These are phyloP conservation scores for Zalaria obscura DNA, from an alignment of 2,329 filamentous ascomycete genomes.

Conservation along the genomic window DNA sequence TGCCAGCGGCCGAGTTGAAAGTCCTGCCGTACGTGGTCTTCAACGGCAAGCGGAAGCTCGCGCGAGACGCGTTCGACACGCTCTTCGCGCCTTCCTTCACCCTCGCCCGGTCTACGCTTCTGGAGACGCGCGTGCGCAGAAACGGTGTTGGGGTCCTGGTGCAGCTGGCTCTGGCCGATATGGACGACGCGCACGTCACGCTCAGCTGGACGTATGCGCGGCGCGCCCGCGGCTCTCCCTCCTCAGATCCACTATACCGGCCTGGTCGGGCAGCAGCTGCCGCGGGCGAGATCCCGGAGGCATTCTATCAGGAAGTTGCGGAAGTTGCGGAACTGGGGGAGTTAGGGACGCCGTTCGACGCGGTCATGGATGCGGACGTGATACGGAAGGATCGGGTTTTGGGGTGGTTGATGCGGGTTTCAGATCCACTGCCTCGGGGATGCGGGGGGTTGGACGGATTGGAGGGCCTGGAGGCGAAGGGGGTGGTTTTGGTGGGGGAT, in stretches of 20 bases:
- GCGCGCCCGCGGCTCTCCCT: constrained; percentile 9
- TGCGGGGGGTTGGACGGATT: constrained; percentile 7
- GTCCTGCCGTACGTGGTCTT: constrained; percentile 24
- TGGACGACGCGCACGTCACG: constrained; percentile 11
- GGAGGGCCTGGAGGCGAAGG: constrained; percentile 10
- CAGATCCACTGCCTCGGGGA: constrained; percentile 5
- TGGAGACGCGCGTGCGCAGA: constrained; percentile 12
- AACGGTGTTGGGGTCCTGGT: constrained; percentile 11
- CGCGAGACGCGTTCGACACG: constrained; percentile 6
- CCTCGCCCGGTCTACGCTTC: constrained; percentile 10
- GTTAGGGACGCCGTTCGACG: constrained; percentile 17
- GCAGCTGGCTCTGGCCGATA: constrained; percentile 19
- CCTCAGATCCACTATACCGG: constrained; percentile 18
- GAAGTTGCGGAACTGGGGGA: constrained; percentile 10
- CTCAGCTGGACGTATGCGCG: constrained; percentile 28
- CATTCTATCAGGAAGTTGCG: constrained; percentile 20
- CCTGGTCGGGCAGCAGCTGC: constrained; percentile 17
- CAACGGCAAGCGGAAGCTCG: constrained; percentile 17
- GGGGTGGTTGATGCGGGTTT: constrained; percentile 27
- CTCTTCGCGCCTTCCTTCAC: constrained; percentile 8
- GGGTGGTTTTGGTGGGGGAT: constrained; percentile 23
- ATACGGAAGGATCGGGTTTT: constrained; percentile 21
- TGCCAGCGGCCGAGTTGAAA: constrained; percentile 12
- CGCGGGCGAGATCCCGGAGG: constrained; percentile 20
- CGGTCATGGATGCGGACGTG: constrained; percentile 17